Conservation (phyloP, 2,329 filamentous ascomycete genomes). For the Talaromyces sp. region DNA sequence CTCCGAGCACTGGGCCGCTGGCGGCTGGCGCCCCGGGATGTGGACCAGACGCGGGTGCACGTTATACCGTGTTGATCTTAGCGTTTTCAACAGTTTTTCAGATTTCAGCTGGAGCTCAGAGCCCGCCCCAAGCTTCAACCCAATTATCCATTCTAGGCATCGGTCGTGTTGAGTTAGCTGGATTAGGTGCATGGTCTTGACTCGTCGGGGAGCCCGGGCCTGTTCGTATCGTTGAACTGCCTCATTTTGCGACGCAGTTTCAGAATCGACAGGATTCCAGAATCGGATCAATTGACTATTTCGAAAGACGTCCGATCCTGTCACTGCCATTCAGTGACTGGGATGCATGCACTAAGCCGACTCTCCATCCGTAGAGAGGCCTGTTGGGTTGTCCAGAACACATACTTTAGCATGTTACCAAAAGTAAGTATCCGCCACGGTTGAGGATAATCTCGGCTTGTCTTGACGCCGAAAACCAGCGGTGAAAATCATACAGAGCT, state of each 20-base stretch:
- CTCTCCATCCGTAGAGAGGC: background rate
- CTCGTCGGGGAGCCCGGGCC: background rate
- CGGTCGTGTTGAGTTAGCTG: background rate
- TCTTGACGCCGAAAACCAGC: background rate
- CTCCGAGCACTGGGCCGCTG: background rate
- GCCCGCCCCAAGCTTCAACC: no score
- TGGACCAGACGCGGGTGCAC: background rate
- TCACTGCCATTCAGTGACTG: background rate
- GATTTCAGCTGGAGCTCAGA: background rate
- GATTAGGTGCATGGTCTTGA: background rate
- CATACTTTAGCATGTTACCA: no score
- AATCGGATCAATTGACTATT: slow-evolving; percentile 7
- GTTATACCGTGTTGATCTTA: slow-evolving; percentile 1
- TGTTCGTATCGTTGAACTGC: background rate
- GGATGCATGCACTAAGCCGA: background rate
- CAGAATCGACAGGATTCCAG: background rate
- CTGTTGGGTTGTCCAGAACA: background rate
- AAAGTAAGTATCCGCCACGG: background rate
- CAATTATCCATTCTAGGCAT: background rate
- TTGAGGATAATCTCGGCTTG: background rate
- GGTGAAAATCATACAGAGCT: background rate
- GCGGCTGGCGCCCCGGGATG: background rate
- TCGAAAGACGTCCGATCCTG: background rate
- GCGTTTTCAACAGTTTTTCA: background rate
- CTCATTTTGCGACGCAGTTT: background rate